Evolutionary conservation across 768 basidiomycete species (phyloP).

Genomic region (Ramaria sp.): DNA sequence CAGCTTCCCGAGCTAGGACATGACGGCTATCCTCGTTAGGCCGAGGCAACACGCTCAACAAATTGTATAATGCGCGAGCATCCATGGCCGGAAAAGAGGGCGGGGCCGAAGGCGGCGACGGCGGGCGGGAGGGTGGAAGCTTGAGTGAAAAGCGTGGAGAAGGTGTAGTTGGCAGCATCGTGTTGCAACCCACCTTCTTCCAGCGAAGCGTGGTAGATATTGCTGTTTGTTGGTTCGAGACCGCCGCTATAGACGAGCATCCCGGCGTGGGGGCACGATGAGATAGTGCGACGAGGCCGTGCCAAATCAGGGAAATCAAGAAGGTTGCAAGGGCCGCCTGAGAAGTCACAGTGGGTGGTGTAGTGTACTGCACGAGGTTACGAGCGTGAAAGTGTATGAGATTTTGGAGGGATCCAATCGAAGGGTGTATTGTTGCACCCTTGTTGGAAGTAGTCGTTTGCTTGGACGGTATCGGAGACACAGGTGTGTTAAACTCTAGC

Average conservation of each 20-base stretch:
- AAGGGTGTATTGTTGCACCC: constrained; percentile 32
- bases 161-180: constrained; percentile 49
- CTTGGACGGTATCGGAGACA: background rate
- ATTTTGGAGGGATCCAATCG: constrained; percentile 45
- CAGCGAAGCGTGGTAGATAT: constrained; percentile 16
- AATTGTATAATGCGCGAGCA: constrained; percentile 48
- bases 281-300: constrained; percentile 56
- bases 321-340: constrained; percentile 58
- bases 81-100: constrained; percentile 41
- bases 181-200: constrained; percentile 31
- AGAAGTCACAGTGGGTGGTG: constrained; percentile 29
- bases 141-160: constrained; percentile 54
- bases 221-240: too few species aligned
- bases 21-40: constrained; percentile 38
- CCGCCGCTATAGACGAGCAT: background rate
- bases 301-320: constrained; percentile 67
- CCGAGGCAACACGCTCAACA: constrained; percentile 49
- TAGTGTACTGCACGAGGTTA: constrained; percentile 44
- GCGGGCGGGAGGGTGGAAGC: constrained; percentile 53
- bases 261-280: constrained; percentile 39
- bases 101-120: constrained; percentile 28
- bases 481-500: constrained; percentile 37
- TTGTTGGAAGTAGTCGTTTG: background rate
- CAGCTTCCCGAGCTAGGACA: constrained; percentile 60
- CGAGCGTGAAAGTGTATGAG: constrained; percentile 54